These are phyloP conservation scores for Diaporthe vaccinii DNA, from an alignment of 2,329 filamentous ascomycete species.

Conservation along the genomic window DNA sequence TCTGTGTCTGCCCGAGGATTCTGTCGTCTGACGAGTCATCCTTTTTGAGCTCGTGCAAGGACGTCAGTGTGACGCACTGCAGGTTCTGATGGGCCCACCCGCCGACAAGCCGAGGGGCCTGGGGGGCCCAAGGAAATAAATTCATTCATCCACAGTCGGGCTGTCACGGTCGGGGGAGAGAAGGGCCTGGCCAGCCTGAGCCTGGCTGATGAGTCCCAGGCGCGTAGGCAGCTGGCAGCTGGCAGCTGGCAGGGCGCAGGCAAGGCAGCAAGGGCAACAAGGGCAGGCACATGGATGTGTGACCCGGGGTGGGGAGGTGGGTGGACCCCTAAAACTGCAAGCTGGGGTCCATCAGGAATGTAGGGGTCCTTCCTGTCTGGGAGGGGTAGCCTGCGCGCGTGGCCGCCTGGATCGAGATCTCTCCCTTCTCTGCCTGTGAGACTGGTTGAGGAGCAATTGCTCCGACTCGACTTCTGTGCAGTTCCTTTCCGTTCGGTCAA, in stretches of 20 bases:
- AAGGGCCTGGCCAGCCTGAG: conserved; percentile 12
- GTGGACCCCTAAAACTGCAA: conserved; percentile 20
- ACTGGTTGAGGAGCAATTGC: conserved; percentile 14
- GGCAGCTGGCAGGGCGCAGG: conserved; percentile 14
- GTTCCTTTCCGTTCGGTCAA: background rate
- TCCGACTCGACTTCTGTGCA: background rate
- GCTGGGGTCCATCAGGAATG: conserved; percentile 14
- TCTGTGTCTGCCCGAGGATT: background rate
- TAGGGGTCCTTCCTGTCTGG: conserved; percentile 32
- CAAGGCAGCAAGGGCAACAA: background rate
- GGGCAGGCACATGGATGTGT: conserved; percentile 12
- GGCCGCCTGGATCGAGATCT: conserved; percentile 24
- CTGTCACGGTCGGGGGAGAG: background rate
- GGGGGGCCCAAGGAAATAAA: conserved; percentile 15
- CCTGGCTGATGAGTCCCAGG: background rate
- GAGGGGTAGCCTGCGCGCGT: conserved; percentile 24
- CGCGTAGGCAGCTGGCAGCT: conserved; percentile 6
- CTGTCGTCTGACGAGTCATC: background rate
- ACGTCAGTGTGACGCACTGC: conserved; percentile 26
- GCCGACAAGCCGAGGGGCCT: conserved; percentile 5
- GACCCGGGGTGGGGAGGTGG: background rate
- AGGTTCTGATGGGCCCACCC: background rate
- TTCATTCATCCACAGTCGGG: conserved; percentile 20
- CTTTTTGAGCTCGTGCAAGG: conserved; percentile 5
- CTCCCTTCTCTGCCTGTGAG: background rate